These are phyloP conservation scores for Rheum nobile DNA, from an alignment of 148 eudicot genomes.

Conservation along the genomic window DNA sequence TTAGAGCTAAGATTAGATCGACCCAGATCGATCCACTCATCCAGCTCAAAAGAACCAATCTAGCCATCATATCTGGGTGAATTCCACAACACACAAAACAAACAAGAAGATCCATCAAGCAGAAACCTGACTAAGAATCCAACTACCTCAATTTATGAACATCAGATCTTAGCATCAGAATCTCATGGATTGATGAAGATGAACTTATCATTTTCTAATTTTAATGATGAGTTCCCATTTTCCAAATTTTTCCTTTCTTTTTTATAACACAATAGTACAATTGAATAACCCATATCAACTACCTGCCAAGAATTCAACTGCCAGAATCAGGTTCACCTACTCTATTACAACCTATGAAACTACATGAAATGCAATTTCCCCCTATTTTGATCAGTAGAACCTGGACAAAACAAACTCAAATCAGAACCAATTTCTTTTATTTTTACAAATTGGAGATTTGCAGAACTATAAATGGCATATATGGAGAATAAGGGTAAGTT, in stretches of 20 bases:
- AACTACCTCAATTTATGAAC: slow-evolving; percentile 1
- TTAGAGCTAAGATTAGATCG: not conserved
- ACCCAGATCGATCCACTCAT: not conserved
- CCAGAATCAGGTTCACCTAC: slow-evolving; percentile 1
- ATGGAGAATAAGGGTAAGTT: not conserved
- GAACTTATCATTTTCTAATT: not conserved
- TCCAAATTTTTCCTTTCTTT: not conserved
- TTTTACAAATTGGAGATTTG: not conserved
- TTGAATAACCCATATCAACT: not conserved
- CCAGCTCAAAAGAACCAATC: not conserved
- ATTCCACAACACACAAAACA: not conserved
- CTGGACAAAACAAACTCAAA: not conserved
- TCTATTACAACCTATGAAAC: not conserved
- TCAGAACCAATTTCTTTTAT: not conserved
- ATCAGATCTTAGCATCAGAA: not conserved
- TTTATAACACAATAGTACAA: not conserved
- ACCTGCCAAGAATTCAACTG: not conserved
- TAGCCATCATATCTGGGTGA: not conserved
- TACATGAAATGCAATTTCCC: not conserved
- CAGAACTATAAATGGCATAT: not conserved
- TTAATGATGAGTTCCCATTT: not conserved
- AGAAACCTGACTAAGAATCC: slow-evolving; percentile 1
- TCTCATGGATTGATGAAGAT: not conserved
- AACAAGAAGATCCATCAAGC: not conserved
- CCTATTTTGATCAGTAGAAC: not conserved